These are phyloP conservation scores for Paraurostyla sp. DNA, from an alignment of 73 alveolate species.

Conservation along the genomic window DNA sequence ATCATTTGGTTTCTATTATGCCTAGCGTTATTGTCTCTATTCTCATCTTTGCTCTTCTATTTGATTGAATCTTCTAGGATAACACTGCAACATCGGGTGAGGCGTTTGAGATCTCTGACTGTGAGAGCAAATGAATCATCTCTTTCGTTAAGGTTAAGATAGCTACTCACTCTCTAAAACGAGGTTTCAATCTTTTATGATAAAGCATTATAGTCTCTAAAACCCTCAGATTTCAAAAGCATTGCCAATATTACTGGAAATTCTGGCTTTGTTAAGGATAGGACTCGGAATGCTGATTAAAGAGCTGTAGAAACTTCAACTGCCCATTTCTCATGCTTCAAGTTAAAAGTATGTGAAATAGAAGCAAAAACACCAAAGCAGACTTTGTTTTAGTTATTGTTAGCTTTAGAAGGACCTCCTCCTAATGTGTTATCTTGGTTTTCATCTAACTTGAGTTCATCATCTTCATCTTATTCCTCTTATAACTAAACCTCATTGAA, in stretches of 20 bases:
- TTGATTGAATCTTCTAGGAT: slow-evolving; percentile 4
- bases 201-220: slow-evolving; percentile 43
- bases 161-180: background rate
- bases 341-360: slow-evolving; percentile 60
- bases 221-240: slow-evolving; percentile 65
- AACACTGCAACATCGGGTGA: background rate
- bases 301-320: slow-evolving; percentile 60
- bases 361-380: slow-evolving; percentile 78
- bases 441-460: slow-evolving; percentile 26
- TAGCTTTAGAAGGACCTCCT: slow-evolving; percentile 53
- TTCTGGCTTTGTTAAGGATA: slow-evolving; percentile 65
- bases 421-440: background rate
- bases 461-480: slow-evolving; percentile 28
- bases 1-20: background rate
- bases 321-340: slow-evolving; percentile 53
- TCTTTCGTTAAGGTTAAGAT: slow-evolving; percentile 1
- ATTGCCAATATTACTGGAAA: slow-evolving; percentile 5
- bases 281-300: slow-evolving; percentile 71
- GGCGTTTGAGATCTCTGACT: slow-evolving; percentile 46
- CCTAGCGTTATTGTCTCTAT: background rate
- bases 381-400: slow-evolving; percentile 49
- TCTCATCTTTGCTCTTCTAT: background rate
- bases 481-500: background rate
- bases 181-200: background rate
- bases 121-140: slow-evolving; percentile 41